phyloP scores from a whole-genome alignment of 2,329 filamentous ascomycete species.

The Ceratocystis cacaofunesta region DNA sequence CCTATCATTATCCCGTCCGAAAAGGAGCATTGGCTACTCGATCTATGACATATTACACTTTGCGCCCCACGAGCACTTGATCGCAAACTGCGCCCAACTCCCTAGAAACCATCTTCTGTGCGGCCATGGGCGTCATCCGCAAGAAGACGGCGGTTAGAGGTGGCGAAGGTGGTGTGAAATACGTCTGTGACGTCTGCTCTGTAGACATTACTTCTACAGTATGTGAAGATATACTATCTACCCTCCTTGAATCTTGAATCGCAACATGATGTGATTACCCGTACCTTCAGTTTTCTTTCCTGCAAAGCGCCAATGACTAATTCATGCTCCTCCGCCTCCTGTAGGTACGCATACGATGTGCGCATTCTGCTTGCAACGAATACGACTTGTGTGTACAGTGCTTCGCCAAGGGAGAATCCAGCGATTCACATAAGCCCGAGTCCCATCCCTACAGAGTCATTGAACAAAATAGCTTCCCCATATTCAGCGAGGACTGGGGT shows the following conservation, averaged over 20 bases:
- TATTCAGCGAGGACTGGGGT: constrained; percentile 89
- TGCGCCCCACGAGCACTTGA: background rate
- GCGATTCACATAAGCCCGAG: constrained; percentile 71
- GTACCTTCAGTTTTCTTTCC: background rate
- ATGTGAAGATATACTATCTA: constrained; percentile 27
- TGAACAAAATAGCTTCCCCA: constrained; percentile 95
- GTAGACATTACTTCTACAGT: constrained; percentile 95
- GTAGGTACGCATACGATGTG: constrained; percentile 88
- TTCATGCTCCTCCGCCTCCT: background rate
- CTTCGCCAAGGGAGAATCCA: constrained; percentile 68
- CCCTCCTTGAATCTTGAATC: background rate
- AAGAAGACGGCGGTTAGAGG: constrained; percentile 83
- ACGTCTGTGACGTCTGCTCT: constrained; percentile 93
- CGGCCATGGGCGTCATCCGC: constrained; percentile 75
- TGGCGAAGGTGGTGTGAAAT: constrained; percentile 81
- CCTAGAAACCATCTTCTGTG: background rate
- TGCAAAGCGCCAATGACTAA: background rate
- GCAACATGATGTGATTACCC: background rate
- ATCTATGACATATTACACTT: background rate
- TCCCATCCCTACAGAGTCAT: constrained; percentile 87
- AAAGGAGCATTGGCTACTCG: background rate
- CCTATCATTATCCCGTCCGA: too few species aligned
- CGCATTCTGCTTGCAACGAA: constrained; percentile 67
- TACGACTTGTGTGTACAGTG: constrained; percentile 96
- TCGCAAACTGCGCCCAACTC: background rate